Percentiles rank a stretch among this genome's conserved stretches.
Evolutionary conservation across 192 early-diverging fungal genomes (phyloP).

Genomic region (Powellomyces hirtus): DNA sequence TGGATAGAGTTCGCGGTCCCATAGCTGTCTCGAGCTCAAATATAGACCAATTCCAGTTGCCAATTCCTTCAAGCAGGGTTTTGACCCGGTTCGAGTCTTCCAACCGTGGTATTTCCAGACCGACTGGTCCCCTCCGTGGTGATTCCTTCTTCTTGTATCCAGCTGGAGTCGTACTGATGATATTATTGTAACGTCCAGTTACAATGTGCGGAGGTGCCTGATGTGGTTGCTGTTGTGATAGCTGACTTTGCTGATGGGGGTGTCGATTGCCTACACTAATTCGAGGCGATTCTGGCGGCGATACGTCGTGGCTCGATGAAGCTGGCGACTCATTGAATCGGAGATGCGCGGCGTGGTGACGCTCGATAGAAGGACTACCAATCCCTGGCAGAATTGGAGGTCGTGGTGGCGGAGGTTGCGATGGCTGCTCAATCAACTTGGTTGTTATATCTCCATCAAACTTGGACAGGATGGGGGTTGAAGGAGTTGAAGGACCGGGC

Average conservation of each 20-base stretch:
- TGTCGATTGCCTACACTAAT: too few species aligned
- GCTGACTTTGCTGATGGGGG: too few species aligned
- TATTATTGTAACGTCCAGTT: background rate
- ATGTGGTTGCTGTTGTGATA: background rate
- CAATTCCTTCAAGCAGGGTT: constrained; percentile 10
- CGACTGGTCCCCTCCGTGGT: background rate
- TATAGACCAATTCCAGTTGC: constrained; percentile 44
- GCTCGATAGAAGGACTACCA: too few species aligned
- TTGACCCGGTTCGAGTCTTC: background rate
- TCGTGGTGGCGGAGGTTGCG: too few species aligned
- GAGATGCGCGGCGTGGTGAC: too few species aligned
- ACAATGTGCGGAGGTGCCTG: background rate
- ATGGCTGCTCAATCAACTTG: too few species aligned
- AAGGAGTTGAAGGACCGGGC: background rate
- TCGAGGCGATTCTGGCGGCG: too few species aligned
- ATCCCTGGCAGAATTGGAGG: too few species aligned
- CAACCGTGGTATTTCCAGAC: background rate
- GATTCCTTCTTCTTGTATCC: background rate
- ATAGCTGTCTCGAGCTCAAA: constrained; percentile 40
- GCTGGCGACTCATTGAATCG: too few species aligned
- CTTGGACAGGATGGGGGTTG: background rate
- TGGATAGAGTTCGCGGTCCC: constrained; percentile 21
- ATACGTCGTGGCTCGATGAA: too few species aligned
- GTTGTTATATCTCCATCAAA: background rate
- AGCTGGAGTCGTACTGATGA: background rate